Base-by-base conservation (phyloP, 306 rosid species). In the Astragalus glycyphyllos region DNA sequence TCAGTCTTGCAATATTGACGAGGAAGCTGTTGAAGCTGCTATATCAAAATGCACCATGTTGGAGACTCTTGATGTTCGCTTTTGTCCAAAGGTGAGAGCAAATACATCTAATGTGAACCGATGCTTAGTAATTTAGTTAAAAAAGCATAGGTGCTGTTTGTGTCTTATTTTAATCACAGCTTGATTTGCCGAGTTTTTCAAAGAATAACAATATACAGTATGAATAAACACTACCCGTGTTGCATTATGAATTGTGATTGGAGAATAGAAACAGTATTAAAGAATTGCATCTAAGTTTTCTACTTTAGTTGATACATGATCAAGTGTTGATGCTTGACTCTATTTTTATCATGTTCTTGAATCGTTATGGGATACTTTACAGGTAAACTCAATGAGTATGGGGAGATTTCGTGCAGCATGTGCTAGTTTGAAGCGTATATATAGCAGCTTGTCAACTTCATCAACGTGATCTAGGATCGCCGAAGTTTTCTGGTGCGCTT, bases 61-160 rank as follows among this genome's bases (percentile, higher is more conserved):
- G 73, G 99, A 95, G 84, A 95, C 97, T n/a, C 92, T 95, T 32
- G 99, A 95, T 68, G 93, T 95, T 58, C 97, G 99, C 80, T 85
- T 82, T 63, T 95, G 99, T 89, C 99, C 86, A 0, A 95, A 89
- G 96, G 99, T 89, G 31, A 26, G 31, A 26, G 31, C 31, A 26
- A 26, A 26, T 26, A 26, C 31, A 26, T 26, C 31, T 26, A 26
- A 26, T 26, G 31, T 26, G 31, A 26, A 26, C 31, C 3, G 31
- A 4, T 26, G 31, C 31, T 26, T 26, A 26, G 31, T 26, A 26
- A 26, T 26, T 26, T 26, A 26, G 31, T 26, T 26, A 26, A 26
- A 4, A 26, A 26, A 26, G 31, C 4, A 1, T 26, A 26, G 31
- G 31, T 26, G 31, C 31, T 26, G 31, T 26, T 26, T 26, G 31